These are phyloP conservation scores for Stipa capillata DNA, from an alignment of 176 grass and related monocot species.

Conservation along the genomic window DNA sequence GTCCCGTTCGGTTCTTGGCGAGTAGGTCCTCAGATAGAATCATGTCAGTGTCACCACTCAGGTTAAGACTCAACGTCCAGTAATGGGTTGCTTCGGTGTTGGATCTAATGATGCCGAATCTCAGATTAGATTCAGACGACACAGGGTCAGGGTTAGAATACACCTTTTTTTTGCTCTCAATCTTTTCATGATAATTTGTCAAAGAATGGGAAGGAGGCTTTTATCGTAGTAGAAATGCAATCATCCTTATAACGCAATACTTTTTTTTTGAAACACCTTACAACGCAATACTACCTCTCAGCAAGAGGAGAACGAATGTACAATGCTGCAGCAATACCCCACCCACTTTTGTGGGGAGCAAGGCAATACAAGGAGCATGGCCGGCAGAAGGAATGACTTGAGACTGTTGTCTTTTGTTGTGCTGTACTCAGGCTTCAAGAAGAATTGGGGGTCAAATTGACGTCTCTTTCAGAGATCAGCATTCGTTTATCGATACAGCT, in stretches of 20 bases:
- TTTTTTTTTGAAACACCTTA: too few species aligned
- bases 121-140: not conserved
- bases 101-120: not conserved
- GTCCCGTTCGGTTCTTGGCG: constrained; percentile 1
- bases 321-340: not conserved
- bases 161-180: not conserved
- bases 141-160: constrained; percentile 2
- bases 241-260: constrained; percentile 28
- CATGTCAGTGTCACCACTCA: constrained; percentile 3
- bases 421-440: constrained; percentile 17
- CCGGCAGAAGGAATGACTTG: constrained; percentile 15
- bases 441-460: constrained; percentile 11
- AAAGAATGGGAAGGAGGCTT: constrained; percentile 15
- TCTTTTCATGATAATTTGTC: not conserved
- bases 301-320: constrained; percentile 24
- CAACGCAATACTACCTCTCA: constrained; percentile 21
- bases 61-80: constrained; percentile 10
- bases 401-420: constrained; percentile 18
- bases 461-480: constrained; percentile 23
- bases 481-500: constrained; percentile 64
- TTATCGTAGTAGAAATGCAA: constrained; percentile 7
- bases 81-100: constrained; percentile 13
- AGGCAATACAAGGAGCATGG: not conserved
- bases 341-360: not conserved
- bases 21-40: constrained; percentile 8